Conservation (phyloP, 768 basidiomycete species). For the Hirschioporus abietinus region DNA sequence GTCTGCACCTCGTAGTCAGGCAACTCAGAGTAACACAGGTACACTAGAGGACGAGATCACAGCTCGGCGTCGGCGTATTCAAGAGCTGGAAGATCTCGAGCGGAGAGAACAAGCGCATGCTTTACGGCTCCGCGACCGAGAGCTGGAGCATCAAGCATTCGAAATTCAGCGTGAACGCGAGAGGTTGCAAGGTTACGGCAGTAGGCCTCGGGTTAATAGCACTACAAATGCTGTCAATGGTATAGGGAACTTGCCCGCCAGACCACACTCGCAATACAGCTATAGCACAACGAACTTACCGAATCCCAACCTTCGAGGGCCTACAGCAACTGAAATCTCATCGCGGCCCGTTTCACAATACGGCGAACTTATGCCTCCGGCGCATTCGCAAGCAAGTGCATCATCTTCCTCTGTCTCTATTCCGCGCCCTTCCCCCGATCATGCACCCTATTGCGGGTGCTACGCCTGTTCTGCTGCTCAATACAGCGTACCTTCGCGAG, state of each 20-base stretch:
- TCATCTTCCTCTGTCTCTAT: constrained; percentile 16
- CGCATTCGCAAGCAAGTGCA: constrained; percentile 24
- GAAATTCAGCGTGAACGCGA: constrained; percentile 56
- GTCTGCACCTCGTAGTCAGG: constrained; percentile 14
- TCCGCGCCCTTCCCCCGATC: constrained; percentile 28
- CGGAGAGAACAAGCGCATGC: constrained; percentile 50
- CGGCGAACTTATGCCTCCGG: constrained; percentile 10
- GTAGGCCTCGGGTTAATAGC: neutral
- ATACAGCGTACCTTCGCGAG: constrained; percentile 38
- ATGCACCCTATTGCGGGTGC: constrained; percentile 65
- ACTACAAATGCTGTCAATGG: constrained; percentile 12
- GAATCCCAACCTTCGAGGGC: constrained; percentile 22
- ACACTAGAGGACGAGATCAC: constrained; percentile 30
- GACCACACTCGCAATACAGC: constrained; percentile 26
- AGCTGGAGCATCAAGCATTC: constrained; percentile 45
- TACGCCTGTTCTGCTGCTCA: constrained; percentile 55
- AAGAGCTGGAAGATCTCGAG: constrained; percentile 49
- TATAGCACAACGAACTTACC: constrained; percentile 38
- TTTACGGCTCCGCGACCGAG: constrained; percentile 47
- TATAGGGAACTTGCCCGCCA: constrained; percentile 14
- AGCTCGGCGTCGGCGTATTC: constrained; percentile 35
- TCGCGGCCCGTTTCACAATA: constrained; percentile 11
- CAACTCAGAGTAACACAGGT: constrained; percentile 17
- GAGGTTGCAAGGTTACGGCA: constrained; percentile 24
- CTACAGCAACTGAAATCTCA: constrained; percentile 14